A percentile compares a stretch with the other conserved stretches of the same genome.
phyloP scores from a whole-genome alignment of 495 filamentous ascomycete species.

The Penicillium ochrochloron region DNA sequence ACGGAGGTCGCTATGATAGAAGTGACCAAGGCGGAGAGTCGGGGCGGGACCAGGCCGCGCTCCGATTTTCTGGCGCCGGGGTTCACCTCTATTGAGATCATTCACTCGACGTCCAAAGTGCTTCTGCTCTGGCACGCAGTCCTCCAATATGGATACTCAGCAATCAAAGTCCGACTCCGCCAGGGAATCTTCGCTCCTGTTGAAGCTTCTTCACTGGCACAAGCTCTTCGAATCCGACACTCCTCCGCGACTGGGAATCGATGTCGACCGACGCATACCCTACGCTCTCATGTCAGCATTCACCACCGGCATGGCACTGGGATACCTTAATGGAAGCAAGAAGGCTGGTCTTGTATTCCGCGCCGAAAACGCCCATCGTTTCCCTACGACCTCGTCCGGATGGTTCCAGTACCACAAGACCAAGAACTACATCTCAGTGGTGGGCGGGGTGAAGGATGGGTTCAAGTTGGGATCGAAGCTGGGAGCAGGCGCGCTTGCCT shows the following conservation, averaged over 20 bases:
- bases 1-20: not conserved
- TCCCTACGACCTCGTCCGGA: conserved; percentile 76
- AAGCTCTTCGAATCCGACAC: conserved; percentile 50
- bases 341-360: conserved; percentile 80
- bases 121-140: not conserved
- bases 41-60: conserved; percentile 15
- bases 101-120: not conserved
- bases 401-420: conserved; percentile 99
- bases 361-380: conserved; percentile 91
- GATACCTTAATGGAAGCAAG: conserved; percentile 72
- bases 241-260: conserved; percentile 65
- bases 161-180: conserved; percentile 17
- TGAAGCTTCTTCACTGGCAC: conserved; percentile 45
- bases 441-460: conserved; percentile 77
- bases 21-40: conserved; percentile 30
- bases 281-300: conserved; percentile 63
- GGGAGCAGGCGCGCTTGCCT: conserved; percentile 66
- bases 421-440: conserved; percentile 85
- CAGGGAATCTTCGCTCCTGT: conserved; percentile 28
- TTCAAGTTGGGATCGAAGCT: conserved; percentile 74
- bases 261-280: conserved; percentile 66
- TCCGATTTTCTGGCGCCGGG: conserved; percentile 1
- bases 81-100: not conserved
- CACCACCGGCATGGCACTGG: conserved; percentile 67
- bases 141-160: conserved; percentile 35